phyloP scores from a whole-genome alignment of 192 early-diverging fungal genomes.

The Coemansia sp. region DNA sequence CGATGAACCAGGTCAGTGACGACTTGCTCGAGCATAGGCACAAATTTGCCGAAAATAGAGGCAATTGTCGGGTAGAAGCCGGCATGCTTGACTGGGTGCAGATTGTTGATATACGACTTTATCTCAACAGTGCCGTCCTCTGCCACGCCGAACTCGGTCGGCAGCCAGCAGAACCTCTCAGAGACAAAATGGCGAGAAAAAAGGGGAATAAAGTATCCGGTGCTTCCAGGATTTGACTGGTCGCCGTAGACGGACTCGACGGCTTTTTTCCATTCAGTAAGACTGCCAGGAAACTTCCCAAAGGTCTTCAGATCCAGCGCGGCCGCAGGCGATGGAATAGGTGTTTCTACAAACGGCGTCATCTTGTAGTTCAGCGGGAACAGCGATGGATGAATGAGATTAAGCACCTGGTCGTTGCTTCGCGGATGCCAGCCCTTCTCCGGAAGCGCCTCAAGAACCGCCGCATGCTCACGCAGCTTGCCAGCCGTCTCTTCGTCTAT shows the following conservation, averaged over 20 bases:
- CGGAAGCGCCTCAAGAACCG: constrained; percentile 41
- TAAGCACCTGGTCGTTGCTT: constrained; percentile 52
- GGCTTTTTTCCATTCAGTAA: constrained; percentile 13
- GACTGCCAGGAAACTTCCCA: constrained; percentile 23
- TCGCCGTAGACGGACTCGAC: not conserved
- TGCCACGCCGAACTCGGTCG: constrained; percentile 59
- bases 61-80: constrained; percentile 56
- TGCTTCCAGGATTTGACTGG: not conserved
- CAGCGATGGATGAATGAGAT: constrained; percentile 57
- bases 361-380: constrained; percentile 45
- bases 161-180: constrained; percentile 57
- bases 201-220: constrained; percentile 7
- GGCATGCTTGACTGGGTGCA: constrained; percentile 56
- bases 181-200: not conserved
- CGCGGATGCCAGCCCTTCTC: constrained; percentile 52
- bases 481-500: constrained; percentile 16
- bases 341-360: constrained; percentile 17
- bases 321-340: constrained; percentile 25
- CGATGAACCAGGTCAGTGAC: constrained; percentile 29
- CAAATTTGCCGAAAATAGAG: constrained; percentile 52
- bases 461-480: constrained; percentile 26
- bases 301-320: constrained; percentile 29
- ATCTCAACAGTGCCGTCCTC: constrained; percentile 51
- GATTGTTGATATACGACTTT: constrained; percentile 73
- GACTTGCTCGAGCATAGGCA: constrained; percentile 66